These are phyloP conservation scores for Pseudogymnoascus sp. DNA, from an alignment of 2,329 filamentous ascomycete species.

Conservation along the genomic window DNA sequence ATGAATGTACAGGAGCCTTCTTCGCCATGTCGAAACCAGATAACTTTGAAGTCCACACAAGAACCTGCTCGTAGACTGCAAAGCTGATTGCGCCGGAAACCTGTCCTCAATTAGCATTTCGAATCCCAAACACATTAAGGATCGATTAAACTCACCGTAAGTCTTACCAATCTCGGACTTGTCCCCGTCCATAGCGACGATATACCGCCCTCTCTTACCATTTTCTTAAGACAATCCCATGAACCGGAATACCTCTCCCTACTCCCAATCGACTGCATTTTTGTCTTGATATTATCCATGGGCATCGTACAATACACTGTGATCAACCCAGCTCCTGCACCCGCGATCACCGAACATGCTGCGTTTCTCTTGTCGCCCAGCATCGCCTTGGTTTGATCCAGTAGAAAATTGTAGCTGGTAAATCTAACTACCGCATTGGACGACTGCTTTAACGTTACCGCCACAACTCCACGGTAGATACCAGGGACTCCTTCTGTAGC, in stretches of 20 bases:
- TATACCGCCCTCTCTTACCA: slow-evolving; percentile 9
- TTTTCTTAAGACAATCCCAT: slow-evolving; percentile 8
- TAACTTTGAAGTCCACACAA: too few relatives aligned
- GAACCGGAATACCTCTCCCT: slow-evolving; percentile 5
- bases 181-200: slow-evolving; percentile 14
- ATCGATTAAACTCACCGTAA: slow-evolving; percentile 10
- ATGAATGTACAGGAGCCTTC: too few relatives aligned
- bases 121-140: too few relatives aligned
- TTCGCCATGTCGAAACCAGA: too few relatives aligned
- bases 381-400: slow-evolving; percentile 12
- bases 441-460: slow-evolving; percentile 20
- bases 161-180: slow-evolving; percentile 12
- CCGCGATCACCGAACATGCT: slow-evolving; percentile 14
- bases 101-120: too few relatives aligned
- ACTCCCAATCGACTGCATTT: slow-evolving; percentile 16
- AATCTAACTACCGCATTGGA: slow-evolving; percentile 22
- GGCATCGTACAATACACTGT: slow-evolving; percentile 22
- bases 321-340: slow-evolving; percentile 17
- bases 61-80: too few relatives aligned
- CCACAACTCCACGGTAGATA: slow-evolving; percentile 18
- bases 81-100: too few relatives aligned
- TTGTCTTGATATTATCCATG: slow-evolving; percentile 23
- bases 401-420: slow-evolving; percentile 18
- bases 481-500: slow-evolving; percentile 12
- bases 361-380: background rate